Conservation (phyloP, 1,139 yeast genomes). For the Geotrichum carabidarum region DNA sequence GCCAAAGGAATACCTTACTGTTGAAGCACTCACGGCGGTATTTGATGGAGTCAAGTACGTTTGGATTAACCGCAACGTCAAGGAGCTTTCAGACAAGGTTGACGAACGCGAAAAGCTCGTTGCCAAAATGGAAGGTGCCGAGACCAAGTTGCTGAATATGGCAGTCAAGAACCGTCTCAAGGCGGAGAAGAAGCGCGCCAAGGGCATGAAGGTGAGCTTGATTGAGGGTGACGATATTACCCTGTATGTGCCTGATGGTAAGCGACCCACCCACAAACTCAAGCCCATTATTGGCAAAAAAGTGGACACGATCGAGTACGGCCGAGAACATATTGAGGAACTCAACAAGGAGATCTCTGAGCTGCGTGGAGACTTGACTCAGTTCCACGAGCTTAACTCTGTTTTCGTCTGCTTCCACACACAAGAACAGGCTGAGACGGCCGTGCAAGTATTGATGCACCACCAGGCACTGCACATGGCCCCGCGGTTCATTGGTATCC, state of each 20-base stretch:
- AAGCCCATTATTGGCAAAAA: constrained; percentile 71
- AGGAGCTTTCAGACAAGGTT: constrained; percentile 54
- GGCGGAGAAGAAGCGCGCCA: constrained; percentile 54
- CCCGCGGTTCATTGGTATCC: constrained; percentile 61
- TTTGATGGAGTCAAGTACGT: constrained; percentile 71
- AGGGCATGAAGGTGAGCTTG: constrained; percentile 28
- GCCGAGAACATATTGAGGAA: constrained; percentile 60
- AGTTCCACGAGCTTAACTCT: constrained; percentile 44
- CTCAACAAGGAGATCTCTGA: constrained; percentile 60
- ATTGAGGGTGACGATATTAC: constrained; percentile 49
- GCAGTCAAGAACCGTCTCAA: constrained; percentile 59
- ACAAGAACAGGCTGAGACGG: constrained; percentile 83
- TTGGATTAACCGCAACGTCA: constrained; percentile 66
- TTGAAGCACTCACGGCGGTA: constrained; percentile 51
- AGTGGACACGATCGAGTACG: constrained; percentile 75
- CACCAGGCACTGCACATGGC: constrained; percentile 59
- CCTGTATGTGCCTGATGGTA: constrained; percentile 67
- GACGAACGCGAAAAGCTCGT: constrained; percentile 60
- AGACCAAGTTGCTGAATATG: constrained; percentile 52
- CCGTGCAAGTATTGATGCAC: constrained; percentile 70
- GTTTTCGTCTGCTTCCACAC: constrained; percentile 83
- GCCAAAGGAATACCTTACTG: constrained; percentile 62
- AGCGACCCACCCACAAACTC: constrained; percentile 67
- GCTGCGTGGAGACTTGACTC: constrained; percentile 42
- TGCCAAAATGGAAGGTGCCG: constrained; percentile 62